These are phyloP conservation scores for Aspergillus biplanus DNA, from an alignment of 495 filamentous ascomycete genomes.

Conservation along the genomic window DNA sequence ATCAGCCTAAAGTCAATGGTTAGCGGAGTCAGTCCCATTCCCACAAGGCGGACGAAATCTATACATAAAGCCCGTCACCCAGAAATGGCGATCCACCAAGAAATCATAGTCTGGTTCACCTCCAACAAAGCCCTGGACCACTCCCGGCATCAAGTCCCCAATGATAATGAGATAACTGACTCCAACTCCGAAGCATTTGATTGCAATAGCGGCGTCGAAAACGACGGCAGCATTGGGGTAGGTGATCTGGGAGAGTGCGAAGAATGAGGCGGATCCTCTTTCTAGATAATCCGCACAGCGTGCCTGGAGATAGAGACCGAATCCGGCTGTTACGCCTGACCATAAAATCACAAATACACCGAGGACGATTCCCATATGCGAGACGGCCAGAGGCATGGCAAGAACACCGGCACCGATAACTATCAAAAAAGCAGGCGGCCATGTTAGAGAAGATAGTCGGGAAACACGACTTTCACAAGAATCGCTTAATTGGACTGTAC, in stretches of 20 bases:
- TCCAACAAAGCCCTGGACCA: slow-evolving; percentile 75
- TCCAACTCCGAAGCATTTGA: slow-evolving; percentile 97
- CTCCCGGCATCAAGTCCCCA: slow-evolving; percentile 96
- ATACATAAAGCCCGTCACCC: slow-evolving; percentile 97
- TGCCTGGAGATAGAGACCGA: slow-evolving; percentile 93
- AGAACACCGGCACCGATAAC: slow-evolving; percentile 93
- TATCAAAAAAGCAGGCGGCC: slow-evolving; percentile 34
- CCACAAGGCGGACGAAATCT: slow-evolving; percentile 22
- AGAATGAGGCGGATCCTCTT: slow-evolving; percentile 80
- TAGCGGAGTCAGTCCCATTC: slow-evolving; percentile 18
- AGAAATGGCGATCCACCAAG: slow-evolving; percentile 88
- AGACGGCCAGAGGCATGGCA: slow-evolving; percentile 91
- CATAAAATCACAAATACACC: slow-evolving; percentile 86
- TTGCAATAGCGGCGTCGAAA: slow-evolving; percentile 94
- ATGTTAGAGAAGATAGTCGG: slow-evolving; percentile 1
- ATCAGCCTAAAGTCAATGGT: slow-evolving; percentile 64
- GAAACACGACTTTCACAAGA: not conserved
- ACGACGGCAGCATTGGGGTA: slow-evolving; percentile 96
- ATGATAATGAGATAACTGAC: slow-evolving; percentile 99
- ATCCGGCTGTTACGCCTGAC: slow-evolving; percentile 85
- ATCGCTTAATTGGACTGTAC: slow-evolving; percentile 19
- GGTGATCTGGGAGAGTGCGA: slow-evolving; percentile 90
- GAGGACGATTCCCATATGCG: slow-evolving; percentile 85
- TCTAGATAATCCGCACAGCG: slow-evolving; percentile 92
- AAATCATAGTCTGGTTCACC: slow-evolving; percentile 64